Percentiles rank a stretch among this genome's conserved stretches.
Conservation (phyloP, 345 rosid genomes). For the Acer yangbiense region DNA sequence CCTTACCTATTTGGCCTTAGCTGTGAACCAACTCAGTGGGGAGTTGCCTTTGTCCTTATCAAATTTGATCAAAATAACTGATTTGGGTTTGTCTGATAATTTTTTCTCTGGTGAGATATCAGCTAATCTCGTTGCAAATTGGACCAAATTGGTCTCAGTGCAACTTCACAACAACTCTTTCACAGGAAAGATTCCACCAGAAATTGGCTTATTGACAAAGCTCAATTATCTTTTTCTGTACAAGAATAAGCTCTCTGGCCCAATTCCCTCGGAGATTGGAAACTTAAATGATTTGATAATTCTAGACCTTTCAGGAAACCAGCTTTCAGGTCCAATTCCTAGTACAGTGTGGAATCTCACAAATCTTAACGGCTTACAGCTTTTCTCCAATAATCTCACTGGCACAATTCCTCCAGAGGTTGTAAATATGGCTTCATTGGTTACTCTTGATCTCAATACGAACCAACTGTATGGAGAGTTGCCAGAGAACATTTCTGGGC, state of each 20-base stretch:
- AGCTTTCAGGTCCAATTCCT: slow-evolving; percentile 58
- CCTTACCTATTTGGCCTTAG: slow-evolving; percentile 58
- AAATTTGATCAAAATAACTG: slow-evolving; percentile 33
- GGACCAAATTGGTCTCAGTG: slow-evolving; percentile 49
- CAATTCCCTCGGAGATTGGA: slow-evolving; percentile 53
- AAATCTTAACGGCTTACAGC: slow-evolving; percentile 39
- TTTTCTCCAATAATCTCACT: slow-evolving; percentile 48
- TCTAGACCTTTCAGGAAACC: slow-evolving; percentile 53
- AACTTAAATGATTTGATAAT: slow-evolving; percentile 26
- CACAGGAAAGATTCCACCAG: slow-evolving; percentile 48
- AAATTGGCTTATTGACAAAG: slow-evolving; percentile 40
- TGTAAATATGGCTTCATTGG: slow-evolving; percentile 47
- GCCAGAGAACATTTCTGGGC: slow-evolving; percentile 52
- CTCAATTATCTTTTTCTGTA: slow-evolving; percentile 41
- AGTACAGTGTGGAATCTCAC: slow-evolving; percentile 44
- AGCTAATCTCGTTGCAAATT: slow-evolving; percentile 42
- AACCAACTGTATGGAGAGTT: slow-evolving; percentile 56
- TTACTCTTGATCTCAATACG: slow-evolving; percentile 40
- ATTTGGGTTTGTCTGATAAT: slow-evolving; percentile 45
- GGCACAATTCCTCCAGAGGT: slow-evolving; percentile 60
- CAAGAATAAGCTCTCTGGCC: slow-evolving; percentile 45
- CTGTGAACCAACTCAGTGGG: slow-evolving; percentile 52
- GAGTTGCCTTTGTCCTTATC: slow-evolving; percentile 54
- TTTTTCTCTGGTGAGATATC: slow-evolving; percentile 48
- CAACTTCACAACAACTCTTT: slow-evolving; percentile 56